Conservation (phyloP, 305 asterid genomes). For the Ruellia speciosa region DNA sequence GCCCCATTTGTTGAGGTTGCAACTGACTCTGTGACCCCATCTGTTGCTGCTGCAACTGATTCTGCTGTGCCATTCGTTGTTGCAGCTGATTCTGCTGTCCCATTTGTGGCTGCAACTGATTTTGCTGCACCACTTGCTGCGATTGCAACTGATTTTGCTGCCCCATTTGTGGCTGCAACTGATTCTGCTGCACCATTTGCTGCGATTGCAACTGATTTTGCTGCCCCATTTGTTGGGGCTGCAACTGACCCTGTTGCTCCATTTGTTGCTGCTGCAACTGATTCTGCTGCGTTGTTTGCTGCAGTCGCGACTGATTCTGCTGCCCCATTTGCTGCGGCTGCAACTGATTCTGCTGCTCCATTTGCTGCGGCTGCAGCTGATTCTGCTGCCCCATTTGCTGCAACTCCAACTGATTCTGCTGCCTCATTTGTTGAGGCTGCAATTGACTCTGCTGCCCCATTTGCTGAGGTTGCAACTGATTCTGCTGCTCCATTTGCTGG, state of each 20-base stretch:
- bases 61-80: conserved; percentile 15
- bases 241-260: conserved; percentile 23
- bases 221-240: conserved; percentile 23
- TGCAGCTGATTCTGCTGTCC: conserved; percentile 25
- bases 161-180: conserved; percentile 20
- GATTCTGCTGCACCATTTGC: conserved; percentile 23
- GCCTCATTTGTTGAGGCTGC: conserved; percentile 18
- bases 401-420: conserved; percentile 15
- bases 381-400: conserved; percentile 30
- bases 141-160: conserved; percentile 20
- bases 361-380: conserved; percentile 29
- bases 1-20: conserved; percentile 29
- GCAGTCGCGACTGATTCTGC: conserved; percentile 20
- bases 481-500: conserved; percentile 24
- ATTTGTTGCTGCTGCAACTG: conserved; percentile 21
- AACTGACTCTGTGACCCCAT: conserved; percentile 31
- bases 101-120: conserved; percentile 17
- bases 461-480: conserved; percentile 22
- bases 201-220: conserved; percentile 26
- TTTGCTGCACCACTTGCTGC: conserved; percentile 17
- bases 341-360: conserved; percentile 12
- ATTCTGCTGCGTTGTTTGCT: conserved; percentile 18
- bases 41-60: conserved; percentile 42
- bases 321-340: conserved; percentile 38
- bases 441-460: conserved; percentile 18